Base-by-base conservation (phyloP, 495 filamentous ascomycete genomes). In the Penicillium bovifimosum region DNA sequence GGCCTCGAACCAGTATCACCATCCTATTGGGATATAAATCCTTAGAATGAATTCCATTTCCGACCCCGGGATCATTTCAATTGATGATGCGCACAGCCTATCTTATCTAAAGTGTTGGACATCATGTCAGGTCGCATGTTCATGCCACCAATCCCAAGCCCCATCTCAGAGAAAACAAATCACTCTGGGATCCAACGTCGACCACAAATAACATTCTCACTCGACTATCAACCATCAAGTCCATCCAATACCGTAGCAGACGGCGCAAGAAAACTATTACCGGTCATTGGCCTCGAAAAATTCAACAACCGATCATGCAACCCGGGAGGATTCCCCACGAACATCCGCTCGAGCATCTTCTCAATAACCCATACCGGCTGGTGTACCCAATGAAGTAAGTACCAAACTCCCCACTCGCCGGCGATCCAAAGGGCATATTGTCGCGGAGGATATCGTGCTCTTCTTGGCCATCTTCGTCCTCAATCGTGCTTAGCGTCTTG, bases 361-460 rank as follows among this genome's bases (percentile, higher is more conserved):
- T 83, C 80, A 54, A 80, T 75, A 2, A 83, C 79, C 78, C 79
- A 83, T 5, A 83, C 4, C 68, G 62, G 2, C 72, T 60, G 10
- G 79, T 77, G 53, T 83, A 83, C 5, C 78, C 80, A 52, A 81
- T 81, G 41, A 83, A 81, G 58, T 81, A 83, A 2, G 79, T 83
- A 13, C 80, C 80, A 49, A 80, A 81, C 61, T 81, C 69, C 1
- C 68, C 73, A n/a, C n/a, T n/a, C n/a, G n/a, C n/a, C n/a, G 78
- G 79, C 3, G 73, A 75, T 0, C 80, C 80, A 57, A 81, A 83
- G 0, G 80, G 79, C 80, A 83, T 83, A 55, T 83, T 83, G 47
- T 83, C 80, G 0, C 80, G 71, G 1, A 83, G 65, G 32, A 83
- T 78, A 26, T 72, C 71, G 56, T 78, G 62, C 63, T 81, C 80